phyloP scores from a whole-genome alignment of 169 alveolate genomes.

The Theileria orientalis region DNA sequence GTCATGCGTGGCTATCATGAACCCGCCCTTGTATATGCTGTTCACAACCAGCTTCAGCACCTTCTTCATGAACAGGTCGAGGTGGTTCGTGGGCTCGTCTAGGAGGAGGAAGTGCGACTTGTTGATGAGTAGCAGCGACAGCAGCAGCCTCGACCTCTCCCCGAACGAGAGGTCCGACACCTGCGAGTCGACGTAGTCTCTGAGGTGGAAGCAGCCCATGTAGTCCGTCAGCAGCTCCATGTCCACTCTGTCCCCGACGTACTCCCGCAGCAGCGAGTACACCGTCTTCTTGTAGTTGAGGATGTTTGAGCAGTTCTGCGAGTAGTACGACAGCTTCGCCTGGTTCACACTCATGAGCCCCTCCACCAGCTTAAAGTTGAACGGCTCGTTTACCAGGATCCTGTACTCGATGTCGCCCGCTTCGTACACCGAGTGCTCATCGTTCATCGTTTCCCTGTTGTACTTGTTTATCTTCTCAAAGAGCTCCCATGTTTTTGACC shows the following conservation, averaged over 20 bases:
- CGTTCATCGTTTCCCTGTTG: conserved; percentile 8
- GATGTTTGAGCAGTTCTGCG: conserved; percentile 50
- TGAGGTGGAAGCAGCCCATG: conserved; percentile 64
- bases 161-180: conserved; percentile 70
- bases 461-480: background rate
- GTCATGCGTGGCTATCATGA: conserved; percentile 74
- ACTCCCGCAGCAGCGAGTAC: conserved; percentile 22
- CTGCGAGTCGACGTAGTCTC: conserved; percentile 38
- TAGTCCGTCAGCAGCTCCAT: conserved; percentile 45
- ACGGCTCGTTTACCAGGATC: conserved; percentile 4
- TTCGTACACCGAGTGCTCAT: conserved; percentile 1
- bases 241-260: conserved; percentile 8
- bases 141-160: conserved; percentile 67
- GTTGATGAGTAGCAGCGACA: conserved; percentile 68
- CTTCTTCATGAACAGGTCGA: conserved; percentile 69
- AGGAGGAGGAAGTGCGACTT: conserved; percentile 68
- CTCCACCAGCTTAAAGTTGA: conserved; percentile 23
- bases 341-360: background rate
- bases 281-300: conserved; percentile 28
- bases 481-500: background rate
- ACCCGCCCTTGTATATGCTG: conserved; percentile 69
- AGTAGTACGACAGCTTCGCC: conserved; percentile 22
- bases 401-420: background rate
- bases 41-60: conserved; percentile 54
- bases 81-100: conserved; percentile 76